Evolutionary conservation across 495 filamentous ascomycete genomes (phyloP).

Genomic region (Darksidea phi): DNA sequence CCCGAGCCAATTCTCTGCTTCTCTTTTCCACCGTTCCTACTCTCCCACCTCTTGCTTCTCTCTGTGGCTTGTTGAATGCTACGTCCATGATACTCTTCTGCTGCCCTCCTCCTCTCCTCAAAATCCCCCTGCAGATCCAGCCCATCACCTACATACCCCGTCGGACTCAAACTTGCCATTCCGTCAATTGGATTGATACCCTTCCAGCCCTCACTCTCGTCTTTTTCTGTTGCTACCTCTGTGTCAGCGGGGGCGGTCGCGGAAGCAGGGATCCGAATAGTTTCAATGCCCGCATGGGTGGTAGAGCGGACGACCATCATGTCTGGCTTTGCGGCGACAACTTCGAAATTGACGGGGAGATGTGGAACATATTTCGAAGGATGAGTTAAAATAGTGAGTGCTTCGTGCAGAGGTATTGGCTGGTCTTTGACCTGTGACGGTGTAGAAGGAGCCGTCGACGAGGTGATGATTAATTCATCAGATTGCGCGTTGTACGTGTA

Average conservation of each 20-base stretch:
- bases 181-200: conserved; percentile 15
- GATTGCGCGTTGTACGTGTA: conserved; percentile 19
- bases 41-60: conserved; percentile 1
- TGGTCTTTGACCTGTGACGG: neutral
- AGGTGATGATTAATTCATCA: conserved; percentile 12
- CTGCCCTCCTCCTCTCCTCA: conserved; percentile 2
- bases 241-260: neutral
- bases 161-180: conserved; percentile 10
- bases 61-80: neutral
- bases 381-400: conserved; percentile 11
- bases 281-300: neutral
- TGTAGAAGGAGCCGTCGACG: neutral
- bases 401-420: conserved; percentile 12
- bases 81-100: neutral
- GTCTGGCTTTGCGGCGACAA: conserved; percentile 5
- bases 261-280: neutral
- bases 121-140: neutral
- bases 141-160: conserved; percentile 13
- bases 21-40: neutral
- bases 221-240: neutral
- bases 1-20: conserved; percentile 2
- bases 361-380: conserved; percentile 29
- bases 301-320: conserved; percentile 23
- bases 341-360: conserved; percentile 14
- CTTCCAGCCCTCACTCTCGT: neutral